Base-by-base conservation (phyloP, 176 grass and related monocot genomes). In the Pharus latifolius region DNA sequence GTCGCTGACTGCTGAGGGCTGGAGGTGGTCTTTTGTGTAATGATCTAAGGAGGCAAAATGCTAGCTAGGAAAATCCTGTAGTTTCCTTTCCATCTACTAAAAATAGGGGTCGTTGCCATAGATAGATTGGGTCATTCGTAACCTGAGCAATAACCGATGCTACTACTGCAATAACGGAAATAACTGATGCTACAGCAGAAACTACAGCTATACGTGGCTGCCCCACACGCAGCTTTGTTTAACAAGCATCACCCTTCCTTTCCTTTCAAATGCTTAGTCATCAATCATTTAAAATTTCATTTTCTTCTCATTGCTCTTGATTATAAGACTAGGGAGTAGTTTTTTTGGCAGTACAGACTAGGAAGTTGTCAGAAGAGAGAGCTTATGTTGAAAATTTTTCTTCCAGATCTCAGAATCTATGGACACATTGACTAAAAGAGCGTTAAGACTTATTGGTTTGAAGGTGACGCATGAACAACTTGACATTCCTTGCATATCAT, bases 331-430 rank as follows among this genome's bases (percentile, higher is more conserved):
- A 54, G 27, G 22, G 55, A 28, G 72, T 66, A 66, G 19, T 30
- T n/a, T n/a, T n/a, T n/a, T n/a, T n/a, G n/a, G n/a, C n/a, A n/a
- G n/a, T n/a, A n/a, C n/a, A 54, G 27, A 28, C 16, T 53, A 54
- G 27, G 22, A 46, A 28, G 72, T 66, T 58, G 19, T 30, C n/a
- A n/a, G 13, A 54, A 48, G 54, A 35, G 19, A 56, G 47, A 40
- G 37, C 72, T 85, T 43, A 82, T 15, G 61, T 20, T 68, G 48
- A 25, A 40, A 8, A 81, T 60, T 67, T 57, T 77, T 59, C n/a
- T 86, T 78, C 45, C 86, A 92, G 92, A 89, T 96, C 51, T 96
- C 93, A 70, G 93, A 87, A 82, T 73, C 88, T 73, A 96, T 89
- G 83, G 80, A 84, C 70, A 50, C 35, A 62, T 67, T 87, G 23